Conservation (phyloP, 1,284 basidiomycete species). For the Malassezia dermatis region DNA sequence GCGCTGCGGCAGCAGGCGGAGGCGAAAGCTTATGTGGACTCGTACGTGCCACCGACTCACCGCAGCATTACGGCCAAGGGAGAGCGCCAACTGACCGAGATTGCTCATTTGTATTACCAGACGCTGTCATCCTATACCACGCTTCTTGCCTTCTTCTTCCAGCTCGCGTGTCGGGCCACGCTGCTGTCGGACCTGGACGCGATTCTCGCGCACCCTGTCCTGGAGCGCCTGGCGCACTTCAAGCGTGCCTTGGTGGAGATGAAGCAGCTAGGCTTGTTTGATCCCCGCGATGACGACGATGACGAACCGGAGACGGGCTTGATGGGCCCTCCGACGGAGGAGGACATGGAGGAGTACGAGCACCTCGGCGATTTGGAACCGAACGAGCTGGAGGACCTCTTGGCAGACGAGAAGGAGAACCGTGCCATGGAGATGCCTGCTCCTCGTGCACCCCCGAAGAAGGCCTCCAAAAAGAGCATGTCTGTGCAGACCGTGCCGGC, state of each 20-base stretch:
- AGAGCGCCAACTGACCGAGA: slow-evolving; percentile 6
- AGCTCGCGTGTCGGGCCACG: slow-evolving; percentile 58
- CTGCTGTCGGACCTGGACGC: slow-evolving; percentile 24
- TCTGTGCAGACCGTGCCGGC: slow-evolving; percentile 8
- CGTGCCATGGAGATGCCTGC: not conserved
- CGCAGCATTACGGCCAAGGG: slow-evolving; percentile 2
- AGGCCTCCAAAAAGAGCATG: slow-evolving; percentile 10
- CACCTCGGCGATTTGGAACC: slow-evolving; percentile 18
- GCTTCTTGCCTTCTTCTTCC: slow-evolving; percentile 82
- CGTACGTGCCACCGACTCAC: not conserved
- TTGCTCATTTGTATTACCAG: slow-evolving; percentile 49
- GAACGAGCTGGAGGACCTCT: slow-evolving; percentile 21
- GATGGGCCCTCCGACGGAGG: slow-evolving; percentile 25
- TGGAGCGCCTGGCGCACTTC: slow-evolving; percentile 69
- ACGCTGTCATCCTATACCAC: slow-evolving; percentile 79
- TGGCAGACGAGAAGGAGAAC: slow-evolving; percentile 32
- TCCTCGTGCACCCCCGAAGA: slow-evolving; percentile 17
- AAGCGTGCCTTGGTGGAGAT: slow-evolving; percentile 73
- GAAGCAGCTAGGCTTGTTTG: slow-evolving; percentile 41
- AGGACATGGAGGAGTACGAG: slow-evolving; percentile 23
- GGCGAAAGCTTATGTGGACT: not conserved
- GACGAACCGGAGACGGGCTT: slow-evolving; percentile 22
- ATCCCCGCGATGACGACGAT: slow-evolving; percentile 14
- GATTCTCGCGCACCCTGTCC: slow-evolving; percentile 55
- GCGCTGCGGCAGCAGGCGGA: slow-evolving; percentile 52